phyloP scores from a whole-genome alignment of 805 yeast genomes.

The Brettanomyces custersianus region DNA sequence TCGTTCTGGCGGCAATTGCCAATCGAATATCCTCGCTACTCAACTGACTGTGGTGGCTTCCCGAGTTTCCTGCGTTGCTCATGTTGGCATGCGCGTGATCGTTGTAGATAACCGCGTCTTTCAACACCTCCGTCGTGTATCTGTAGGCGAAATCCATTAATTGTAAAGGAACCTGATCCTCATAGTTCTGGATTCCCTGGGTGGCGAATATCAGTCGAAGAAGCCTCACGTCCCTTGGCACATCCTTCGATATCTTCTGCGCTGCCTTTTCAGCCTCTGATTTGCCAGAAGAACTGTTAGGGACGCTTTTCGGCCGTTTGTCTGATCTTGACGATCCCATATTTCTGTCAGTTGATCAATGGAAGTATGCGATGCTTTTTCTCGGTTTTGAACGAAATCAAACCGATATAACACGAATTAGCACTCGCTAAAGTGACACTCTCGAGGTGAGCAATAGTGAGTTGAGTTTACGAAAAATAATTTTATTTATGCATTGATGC shows the following conservation, averaged over 20 bases:
- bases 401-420: too few species aligned
- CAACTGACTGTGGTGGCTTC: constrained; percentile 36
- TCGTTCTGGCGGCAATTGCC: constrained; percentile 91
- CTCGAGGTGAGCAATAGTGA: too few species aligned
- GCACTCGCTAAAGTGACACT: too few species aligned
- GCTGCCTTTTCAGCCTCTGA: constrained; percentile 2
- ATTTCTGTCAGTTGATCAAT: too few species aligned
- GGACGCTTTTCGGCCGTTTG: not conserved
- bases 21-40: constrained; percentile 85
- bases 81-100: constrained; percentile 58
- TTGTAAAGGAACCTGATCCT: constrained; percentile 93
- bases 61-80: constrained; percentile 31
- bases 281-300: not conserved
- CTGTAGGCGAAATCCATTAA: constrained; percentile 93
- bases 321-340: too few species aligned
- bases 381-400: too few species aligned
- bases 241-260: constrained; percentile 18
- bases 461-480: too few species aligned
- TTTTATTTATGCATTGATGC: too few species aligned
- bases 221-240: constrained; percentile 87
- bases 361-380: too few species aligned
- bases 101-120: constrained; percentile 81
- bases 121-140: constrained; percentile 77
- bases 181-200: constrained; percentile 84
- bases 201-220: constrained; percentile 88